Base-by-base conservation (phyloP, 345 rosid genomes). In the Hibiscus trionum region DNA sequence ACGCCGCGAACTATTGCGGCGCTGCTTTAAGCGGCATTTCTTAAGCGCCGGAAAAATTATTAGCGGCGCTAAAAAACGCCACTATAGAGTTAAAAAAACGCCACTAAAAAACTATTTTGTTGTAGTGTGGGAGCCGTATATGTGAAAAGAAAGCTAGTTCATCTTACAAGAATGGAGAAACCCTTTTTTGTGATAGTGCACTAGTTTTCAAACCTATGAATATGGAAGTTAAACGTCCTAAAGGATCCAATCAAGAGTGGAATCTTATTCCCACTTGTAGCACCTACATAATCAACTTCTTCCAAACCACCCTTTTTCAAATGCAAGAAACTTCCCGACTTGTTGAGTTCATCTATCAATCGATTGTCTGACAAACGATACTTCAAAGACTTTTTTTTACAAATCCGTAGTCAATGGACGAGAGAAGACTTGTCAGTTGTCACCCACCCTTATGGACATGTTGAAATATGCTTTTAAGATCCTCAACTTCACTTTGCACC, bases 401-500 rank as follows among this genome's bases (percentile, higher is more conserved):
- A 55, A 26, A 11, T 9, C 0, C 6, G 10, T 61, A 37, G 6
- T 6, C 39, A 46, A 49, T 15, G 5, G 39, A 57, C 19, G 11
- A 37, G 64, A 12, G 31, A 37, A 58, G 52, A 52, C 4, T n/a
- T 39, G 49, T 12, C 35, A 60, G 68, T n/a, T 39, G 49, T 12
- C 46, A 60, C 72, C 74, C 55, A 73, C 69, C 72, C 3, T 26
- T 58, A 17, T 61, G 50, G 24, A 56, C 59, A 69, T 60, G 35
- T 66, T 26, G 17, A 19, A 29, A 55, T 14, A 14, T 16, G n/a
- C 15, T 17, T 42, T 62, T 17, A 42, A 66, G 66, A 64, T 11
- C 47, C 26, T 42, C 56, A 46, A 71, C 59, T 71, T 71, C 59
- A 73, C 65, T 74, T 71, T 71, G 75, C 78, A 80, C 80, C 76